Conservation (phyloP, 345 rosid species). For the Citrus reticulata region DNA sequence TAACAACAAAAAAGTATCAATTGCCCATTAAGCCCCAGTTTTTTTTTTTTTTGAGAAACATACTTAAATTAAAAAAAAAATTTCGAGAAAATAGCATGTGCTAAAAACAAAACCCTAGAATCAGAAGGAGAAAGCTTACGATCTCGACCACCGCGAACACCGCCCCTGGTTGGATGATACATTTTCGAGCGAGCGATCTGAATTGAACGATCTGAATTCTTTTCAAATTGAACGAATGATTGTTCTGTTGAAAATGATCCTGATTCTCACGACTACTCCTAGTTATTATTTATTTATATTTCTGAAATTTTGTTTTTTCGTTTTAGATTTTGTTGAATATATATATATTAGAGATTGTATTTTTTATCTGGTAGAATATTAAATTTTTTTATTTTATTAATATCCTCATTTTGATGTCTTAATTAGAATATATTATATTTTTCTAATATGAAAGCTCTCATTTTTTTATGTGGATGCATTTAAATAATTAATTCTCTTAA, state of each 20-base stretch:
- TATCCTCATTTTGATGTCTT: too few relatives aligned
- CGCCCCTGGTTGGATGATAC: slow-evolving; percentile 99
- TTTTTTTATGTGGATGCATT: too few relatives aligned
- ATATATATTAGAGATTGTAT: too few relatives aligned
- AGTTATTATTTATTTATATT: not conserved
- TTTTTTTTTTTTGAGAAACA: not conserved
- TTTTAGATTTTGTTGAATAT: too few relatives aligned
- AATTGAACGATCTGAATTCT: not conserved
- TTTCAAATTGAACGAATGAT: not conserved
- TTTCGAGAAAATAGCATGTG: not conserved
- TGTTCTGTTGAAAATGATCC: not conserved
- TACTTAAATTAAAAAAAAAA: not conserved
- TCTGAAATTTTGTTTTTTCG: too few relatives aligned
- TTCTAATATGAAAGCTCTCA: accelerated
- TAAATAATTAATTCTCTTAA: too few relatives aligned
- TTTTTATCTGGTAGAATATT: too few relatives aligned
- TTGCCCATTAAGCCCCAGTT: not conserved
- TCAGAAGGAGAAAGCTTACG: slow-evolving; percentile 44
- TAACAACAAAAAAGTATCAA: not conserved
- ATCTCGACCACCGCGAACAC: slow-evolving; percentile 99
- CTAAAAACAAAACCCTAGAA: not conserved
- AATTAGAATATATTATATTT: too few relatives aligned
- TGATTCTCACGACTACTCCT: too few relatives aligned
- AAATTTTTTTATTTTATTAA: too few relatives aligned
- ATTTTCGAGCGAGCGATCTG: slow-evolving; percentile 22